A percentile compares a stretch with the other conserved stretches of the same genome.
Evolutionary conservation across 2,329 filamentous ascomycete species (phyloP).

Genomic region (Cryphonectria radicalis): DNA sequence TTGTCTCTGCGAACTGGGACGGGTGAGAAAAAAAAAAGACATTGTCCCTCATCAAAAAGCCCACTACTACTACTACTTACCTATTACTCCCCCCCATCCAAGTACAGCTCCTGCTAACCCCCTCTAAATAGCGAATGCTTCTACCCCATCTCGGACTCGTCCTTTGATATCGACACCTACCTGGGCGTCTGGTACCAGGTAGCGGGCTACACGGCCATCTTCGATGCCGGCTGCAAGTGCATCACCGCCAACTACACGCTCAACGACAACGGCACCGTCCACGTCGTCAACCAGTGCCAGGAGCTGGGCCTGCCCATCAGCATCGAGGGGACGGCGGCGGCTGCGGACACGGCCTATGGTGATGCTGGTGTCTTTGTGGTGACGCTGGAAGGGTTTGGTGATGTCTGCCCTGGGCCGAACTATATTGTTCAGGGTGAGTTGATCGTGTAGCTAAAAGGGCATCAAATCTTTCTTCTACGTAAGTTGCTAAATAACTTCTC

Average conservation of each 20-base stretch:
- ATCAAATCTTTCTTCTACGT: neutral
- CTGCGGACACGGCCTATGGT: conserved; percentile 30
- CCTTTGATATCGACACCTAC: conserved; percentile 30
- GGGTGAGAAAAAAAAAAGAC: conserved; percentile 14
- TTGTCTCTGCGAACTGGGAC: conserved; percentile 24
- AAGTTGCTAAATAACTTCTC: neutral
- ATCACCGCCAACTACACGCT: conserved; percentile 32
- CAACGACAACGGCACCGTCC: conserved; percentile 30
- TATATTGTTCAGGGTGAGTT: conserved; percentile 33
- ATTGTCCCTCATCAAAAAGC: neutral
- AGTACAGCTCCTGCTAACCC: neutral
- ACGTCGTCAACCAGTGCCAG: conserved; percentile 31
- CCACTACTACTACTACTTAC: too few relatives aligned
- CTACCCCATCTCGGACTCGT: conserved; percentile 31
- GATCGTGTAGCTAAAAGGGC: too few relatives aligned
- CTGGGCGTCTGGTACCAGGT: conserved; percentile 32
- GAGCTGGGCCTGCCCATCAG: conserved; percentile 26
- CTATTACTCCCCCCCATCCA: neutral
- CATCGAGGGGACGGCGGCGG: conserved; percentile 28
- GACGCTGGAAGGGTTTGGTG: conserved; percentile 27
- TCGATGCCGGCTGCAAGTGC: conserved; percentile 30
- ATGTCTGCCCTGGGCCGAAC: conserved; percentile 30
- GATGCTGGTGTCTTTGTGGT: conserved; percentile 31
- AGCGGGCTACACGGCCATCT: conserved; percentile 30
- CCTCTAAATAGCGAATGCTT: conserved; percentile 24